Conservation (phyloP, 495 filamentous ascomycete genomes). For the Niebla homalea region DNA sequence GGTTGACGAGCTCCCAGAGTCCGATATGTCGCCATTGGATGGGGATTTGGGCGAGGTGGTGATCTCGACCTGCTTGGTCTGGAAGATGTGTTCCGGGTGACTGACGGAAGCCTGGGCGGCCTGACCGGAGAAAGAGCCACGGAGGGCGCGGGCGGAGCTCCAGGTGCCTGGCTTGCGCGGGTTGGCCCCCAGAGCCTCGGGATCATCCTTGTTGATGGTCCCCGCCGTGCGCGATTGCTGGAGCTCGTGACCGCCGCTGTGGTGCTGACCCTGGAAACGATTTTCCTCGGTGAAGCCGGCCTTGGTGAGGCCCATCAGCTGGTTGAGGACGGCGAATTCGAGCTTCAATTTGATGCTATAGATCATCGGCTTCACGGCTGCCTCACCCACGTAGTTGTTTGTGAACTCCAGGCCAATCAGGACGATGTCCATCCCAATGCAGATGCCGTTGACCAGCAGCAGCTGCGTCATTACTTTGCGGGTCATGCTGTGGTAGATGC, state of each 20-base stretch:
- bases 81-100: constrained; percentile 6
- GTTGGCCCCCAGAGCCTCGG: background rate
- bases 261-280: constrained; percentile 1
- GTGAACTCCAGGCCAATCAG: constrained; percentile 25
- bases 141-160: background rate
- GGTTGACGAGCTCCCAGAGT: background rate
- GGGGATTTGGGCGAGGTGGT: constrained; percentile 2
- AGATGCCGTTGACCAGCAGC: constrained; percentile 26
- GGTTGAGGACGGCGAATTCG: constrained; percentile 32
- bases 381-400: constrained; percentile 25
- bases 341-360: constrained; percentile 39
- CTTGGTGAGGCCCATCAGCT: constrained; percentile 22
- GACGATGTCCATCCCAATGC: constrained; percentile 26
- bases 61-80: constrained; percentile 7
- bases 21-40: background rate
- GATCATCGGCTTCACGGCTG: constrained; percentile 27
- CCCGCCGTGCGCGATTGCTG: background rate
- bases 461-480: constrained; percentile 28
- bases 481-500: constrained; percentile 16
- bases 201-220: background rate
- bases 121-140: background rate
- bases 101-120: background rate
- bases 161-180: constrained; percentile 1
- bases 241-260: background rate
- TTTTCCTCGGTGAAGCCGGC: constrained; percentile 7